Conservation (phyloP, 345 rosid species). For the Cardamine resedifolia region DNA sequence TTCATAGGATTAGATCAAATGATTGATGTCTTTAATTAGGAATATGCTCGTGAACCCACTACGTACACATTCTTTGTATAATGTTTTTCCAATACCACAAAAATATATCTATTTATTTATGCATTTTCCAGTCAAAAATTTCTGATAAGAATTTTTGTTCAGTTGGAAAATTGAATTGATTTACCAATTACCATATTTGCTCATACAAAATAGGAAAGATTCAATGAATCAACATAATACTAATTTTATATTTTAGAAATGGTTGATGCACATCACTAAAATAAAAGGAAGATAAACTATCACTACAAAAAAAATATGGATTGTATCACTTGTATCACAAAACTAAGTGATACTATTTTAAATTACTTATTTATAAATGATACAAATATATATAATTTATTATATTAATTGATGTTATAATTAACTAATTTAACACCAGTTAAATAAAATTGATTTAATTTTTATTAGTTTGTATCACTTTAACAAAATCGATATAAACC, state of each 20-base stretch:
- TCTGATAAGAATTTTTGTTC: neutral
- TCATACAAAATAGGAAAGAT: neutral
- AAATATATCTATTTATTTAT: neutral
- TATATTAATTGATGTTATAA: no score
- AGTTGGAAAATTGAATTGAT: neutral
- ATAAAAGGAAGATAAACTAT: neutral
- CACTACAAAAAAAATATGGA: no score
- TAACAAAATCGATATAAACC: no score
- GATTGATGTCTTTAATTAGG: conserved; percentile 29
- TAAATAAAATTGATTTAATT: no score
- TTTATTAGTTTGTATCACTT: no score
- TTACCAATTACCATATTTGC: neutral
- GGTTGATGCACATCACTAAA: conserved; percentile 4
- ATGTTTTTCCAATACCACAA: neutral
- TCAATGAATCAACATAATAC: conserved; percentile 6
- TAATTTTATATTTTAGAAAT: neutral
- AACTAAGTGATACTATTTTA: no score
- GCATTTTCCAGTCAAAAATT: neutral
- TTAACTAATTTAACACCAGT: no score
- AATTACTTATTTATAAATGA: no score
- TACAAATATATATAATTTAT: no score
- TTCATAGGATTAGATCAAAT: conserved; percentile 25
- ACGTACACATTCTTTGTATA: conserved; percentile 11
- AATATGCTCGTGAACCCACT: conserved; percentile 23
- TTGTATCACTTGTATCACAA: no score